phyloP scores from a whole-genome alignment of 2,329 filamentous ascomycete genomes.

The Rhytidhysteron rufulum region DNA sequence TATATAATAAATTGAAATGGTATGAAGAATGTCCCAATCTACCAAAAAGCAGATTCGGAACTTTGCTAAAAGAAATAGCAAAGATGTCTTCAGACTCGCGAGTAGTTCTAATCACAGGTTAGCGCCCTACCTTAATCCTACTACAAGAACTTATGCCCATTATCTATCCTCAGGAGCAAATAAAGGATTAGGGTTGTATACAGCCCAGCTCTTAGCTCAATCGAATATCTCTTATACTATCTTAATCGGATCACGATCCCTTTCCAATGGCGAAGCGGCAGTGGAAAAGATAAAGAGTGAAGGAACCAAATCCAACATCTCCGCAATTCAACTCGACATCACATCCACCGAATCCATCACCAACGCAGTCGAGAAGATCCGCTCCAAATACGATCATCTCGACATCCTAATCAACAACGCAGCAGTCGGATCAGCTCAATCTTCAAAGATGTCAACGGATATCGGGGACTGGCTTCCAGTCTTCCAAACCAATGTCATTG shows the following conservation, averaged over 20 bases:
- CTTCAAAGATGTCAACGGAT: not conserved
- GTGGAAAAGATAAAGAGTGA: not conserved
- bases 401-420: conserved; percentile 1
- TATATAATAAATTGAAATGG: too few relatives aligned
- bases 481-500: conserved; percentile 25
- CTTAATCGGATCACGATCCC: not conserved
- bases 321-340: conserved; percentile 1
- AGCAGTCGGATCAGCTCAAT: not conserved
- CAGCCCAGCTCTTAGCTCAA: not conserved
- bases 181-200: conserved; percentile 1
- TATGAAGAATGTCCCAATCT: too few relatives aligned
- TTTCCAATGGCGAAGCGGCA: not conserved
- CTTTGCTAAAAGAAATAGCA: too few relatives aligned
- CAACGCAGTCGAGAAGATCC: not conserved
- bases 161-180: conserved; percentile 3
- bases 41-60: too few relatives aligned
- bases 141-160: too few relatives aligned
- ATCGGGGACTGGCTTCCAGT: not conserved
- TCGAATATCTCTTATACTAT: not conserved
- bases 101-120: not conserved
- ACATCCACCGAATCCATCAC: not conserved
- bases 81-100: not conserved
- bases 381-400: not conserved
- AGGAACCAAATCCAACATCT: not conserved
- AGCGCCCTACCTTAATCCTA: too few relatives aligned